Evolutionary conservation across 768 basidiomycete genomes (phyloP).

Genomic region (Sporobolomyces phaffii): DNA sequence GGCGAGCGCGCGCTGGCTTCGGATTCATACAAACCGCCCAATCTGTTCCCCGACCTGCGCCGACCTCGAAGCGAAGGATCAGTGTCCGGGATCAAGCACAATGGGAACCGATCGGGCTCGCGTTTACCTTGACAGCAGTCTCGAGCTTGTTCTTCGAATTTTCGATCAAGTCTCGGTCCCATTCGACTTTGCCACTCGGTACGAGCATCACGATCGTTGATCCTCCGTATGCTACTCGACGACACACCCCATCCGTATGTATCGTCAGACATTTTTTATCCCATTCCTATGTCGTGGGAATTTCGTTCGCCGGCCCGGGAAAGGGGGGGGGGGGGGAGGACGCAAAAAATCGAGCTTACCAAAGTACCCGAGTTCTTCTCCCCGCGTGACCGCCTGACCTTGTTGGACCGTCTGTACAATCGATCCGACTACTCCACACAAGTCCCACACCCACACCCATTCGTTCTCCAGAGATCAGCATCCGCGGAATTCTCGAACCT

Average conservation of each 20-base stretch:
- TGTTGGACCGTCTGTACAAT: constrained; percentile 77
- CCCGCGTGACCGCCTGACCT: constrained; percentile 68
- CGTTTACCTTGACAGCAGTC: constrained; percentile 25
- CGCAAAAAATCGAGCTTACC: not conserved
- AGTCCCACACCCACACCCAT: no score
- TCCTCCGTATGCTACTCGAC: constrained; percentile 61
- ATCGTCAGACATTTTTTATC: no score
- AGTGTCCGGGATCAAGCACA: no score
- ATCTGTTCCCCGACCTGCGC: constrained; percentile 26
- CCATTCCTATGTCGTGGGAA: no score
- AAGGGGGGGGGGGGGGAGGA: no score
- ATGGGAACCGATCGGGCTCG: no score
- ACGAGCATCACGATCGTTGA: constrained; percentile 69
- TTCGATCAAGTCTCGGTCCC: constrained; percentile 85
- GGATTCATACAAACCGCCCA: constrained; percentile 7
- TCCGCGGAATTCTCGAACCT: no score
- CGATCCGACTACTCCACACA: constrained; percentile 62
- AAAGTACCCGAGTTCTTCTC: constrained; percentile 72
- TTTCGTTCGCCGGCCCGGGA: no score
- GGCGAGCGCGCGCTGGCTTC: no score
- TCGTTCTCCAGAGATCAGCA: no score
- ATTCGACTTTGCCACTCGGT: constrained; percentile 72
- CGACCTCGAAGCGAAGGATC: no score
- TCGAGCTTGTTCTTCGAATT: constrained; percentile 70
- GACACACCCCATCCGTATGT: no score